A percentile compares a stretch with the other conserved stretches of the same genome.
phyloP scores from a whole-genome alignment of 2,329 filamentous ascomycete species.

The Scedosporium minutisporum region DNA sequence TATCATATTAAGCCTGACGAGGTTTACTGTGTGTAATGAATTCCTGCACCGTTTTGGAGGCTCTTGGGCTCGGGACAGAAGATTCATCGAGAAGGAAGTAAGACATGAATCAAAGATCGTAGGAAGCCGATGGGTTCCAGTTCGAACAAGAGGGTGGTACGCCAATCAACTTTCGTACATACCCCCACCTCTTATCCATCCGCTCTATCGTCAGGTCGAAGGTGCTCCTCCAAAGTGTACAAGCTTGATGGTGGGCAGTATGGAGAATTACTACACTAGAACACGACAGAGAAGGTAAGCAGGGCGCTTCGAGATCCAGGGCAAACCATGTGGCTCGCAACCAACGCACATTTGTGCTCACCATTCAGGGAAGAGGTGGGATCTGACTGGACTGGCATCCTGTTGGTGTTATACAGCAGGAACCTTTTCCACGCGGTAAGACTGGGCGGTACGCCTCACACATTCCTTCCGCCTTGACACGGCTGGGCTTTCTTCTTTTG shows the following conservation, averaged over 20 bases:
- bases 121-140: too few relatives aligned
- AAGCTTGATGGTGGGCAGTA: background rate
- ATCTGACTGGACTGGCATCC: background rate
- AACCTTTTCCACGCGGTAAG: background rate
- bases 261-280: background rate
- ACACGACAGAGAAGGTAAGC: background rate
- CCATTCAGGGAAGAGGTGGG: background rate
- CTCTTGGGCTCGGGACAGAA: too few relatives aligned
- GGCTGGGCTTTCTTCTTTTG: background rate
- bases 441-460: background rate
- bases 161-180: too few relatives aligned
- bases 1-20: too few relatives aligned
- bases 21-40: too few relatives aligned
- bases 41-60: too few relatives aligned
- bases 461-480: background rate
- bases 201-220: too few relatives aligned
- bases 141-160: too few relatives aligned
- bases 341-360: background rate
- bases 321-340: background rate
- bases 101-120: too few relatives aligned
- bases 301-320: background rate
- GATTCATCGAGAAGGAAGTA: too few relatives aligned
- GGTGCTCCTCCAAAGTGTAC: background rate
- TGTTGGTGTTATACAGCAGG: background rate
- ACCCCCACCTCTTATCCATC: too few relatives aligned